These are phyloP conservation scores for Fusarium sp. DNA, from an alignment of 2,329 filamentous ascomycete genomes.

Conservation along the genomic window DNA sequence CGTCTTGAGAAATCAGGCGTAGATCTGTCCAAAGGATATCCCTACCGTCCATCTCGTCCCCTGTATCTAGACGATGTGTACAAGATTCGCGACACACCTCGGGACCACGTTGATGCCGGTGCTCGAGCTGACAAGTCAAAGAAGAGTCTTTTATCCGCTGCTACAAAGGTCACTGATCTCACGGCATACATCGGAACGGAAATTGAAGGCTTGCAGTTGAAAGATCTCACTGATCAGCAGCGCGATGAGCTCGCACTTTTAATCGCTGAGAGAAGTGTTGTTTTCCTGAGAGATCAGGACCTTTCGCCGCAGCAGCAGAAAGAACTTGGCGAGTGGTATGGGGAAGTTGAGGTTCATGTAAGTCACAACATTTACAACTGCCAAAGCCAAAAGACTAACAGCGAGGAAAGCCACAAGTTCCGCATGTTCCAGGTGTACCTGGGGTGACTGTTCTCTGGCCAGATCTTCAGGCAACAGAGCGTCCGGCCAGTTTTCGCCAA, in stretches of 20 bases:
- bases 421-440: conserved; percentile 74
- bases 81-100: conserved; percentile 67
- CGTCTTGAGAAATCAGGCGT: conserved; percentile 76
- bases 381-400: fast-evolving
- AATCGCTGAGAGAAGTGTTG: conserved; percentile 73
- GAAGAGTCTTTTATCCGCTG: conserved; percentile 69
- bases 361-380: conserved; percentile 34
- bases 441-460: conserved; percentile 79
- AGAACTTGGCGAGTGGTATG: conserved; percentile 71
- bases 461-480: conserved; percentile 72
- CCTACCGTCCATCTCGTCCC: conserved; percentile 75
- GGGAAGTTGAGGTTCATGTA: conserved; percentile 76
- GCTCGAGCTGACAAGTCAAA: conserved; percentile 74
- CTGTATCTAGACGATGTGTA: conserved; percentile 77
- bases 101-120: conserved; percentile 72
- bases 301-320: conserved; percentile 72
- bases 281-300: conserved; percentile 75
- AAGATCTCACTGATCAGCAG: conserved; percentile 69
- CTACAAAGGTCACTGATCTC: conserved; percentile 72
- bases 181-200: conserved; percentile 74
- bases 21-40: conserved; percentile 77
- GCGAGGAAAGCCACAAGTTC: conserved; percentile 70
- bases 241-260: conserved; percentile 72
- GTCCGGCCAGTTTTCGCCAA: conserved; percentile 70
- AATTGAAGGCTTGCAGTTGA: conserved; percentile 72